A percentile compares a stretch with the other conserved stretches of the same genome.
phyloP scores from a whole-genome alignment of 305 asterid species.

The Solanum hybrid region DNA sequence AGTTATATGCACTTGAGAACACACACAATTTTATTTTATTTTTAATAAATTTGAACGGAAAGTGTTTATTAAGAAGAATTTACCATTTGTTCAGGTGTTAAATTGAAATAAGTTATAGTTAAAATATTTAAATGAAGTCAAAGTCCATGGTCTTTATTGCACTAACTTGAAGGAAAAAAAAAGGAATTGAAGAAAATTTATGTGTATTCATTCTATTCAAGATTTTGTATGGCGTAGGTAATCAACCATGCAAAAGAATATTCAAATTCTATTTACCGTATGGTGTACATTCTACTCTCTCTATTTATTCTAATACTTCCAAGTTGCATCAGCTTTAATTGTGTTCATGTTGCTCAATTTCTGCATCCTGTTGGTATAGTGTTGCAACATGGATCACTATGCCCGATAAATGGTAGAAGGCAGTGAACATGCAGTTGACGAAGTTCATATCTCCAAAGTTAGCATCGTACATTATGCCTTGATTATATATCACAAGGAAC shows the following conservation, averaged over 20 bases:
- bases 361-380: not conserved
- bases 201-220: too few species aligned
- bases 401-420: slow-evolving; percentile 3
- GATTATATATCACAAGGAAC: slow-evolving; percentile 12
- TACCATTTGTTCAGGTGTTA: not conserved
- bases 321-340: not conserved
- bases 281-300: too few species aligned
- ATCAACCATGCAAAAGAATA: too few species aligned
- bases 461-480: slow-evolving; percentile 1
- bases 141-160: not conserved
- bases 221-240: too few species aligned
- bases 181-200: not conserved
- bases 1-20: too few species aligned
- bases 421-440: slow-evolving; percentile 2
- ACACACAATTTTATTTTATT: too few species aligned
- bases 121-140: not conserved
- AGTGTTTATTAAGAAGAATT: too few species aligned
- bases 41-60: too few species aligned
- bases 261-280: too few species aligned
- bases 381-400: not conserved
- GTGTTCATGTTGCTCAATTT: not conserved
- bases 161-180: not conserved
- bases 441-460: slow-evolving; percentile 8
- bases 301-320: too few species aligned
- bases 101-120: not conserved